Evolutionary conservation across 1,139 yeast genomes (phyloP), one percentile per base, ranked within the genome.

Genomic region (Debaryomyces robertsiae): DNA sequence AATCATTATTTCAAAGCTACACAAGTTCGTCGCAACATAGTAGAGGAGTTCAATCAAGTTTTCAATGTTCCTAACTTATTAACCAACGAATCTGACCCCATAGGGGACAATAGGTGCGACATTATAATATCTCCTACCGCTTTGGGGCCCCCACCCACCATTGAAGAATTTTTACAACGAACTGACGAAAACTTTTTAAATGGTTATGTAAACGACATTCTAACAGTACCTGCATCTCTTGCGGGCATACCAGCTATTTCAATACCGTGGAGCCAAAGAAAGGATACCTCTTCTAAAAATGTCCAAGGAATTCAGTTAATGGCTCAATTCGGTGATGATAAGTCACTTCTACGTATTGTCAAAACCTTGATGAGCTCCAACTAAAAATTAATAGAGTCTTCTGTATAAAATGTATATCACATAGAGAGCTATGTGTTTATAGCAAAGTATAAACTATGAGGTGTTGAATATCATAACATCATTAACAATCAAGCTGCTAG

Each of bases 241-340:
- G 95, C 96, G 0, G 98, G 98, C 0, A 63, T 93, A 3, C 99
- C 99, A 1, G 79, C 95, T 0, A 73, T 91, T 9, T 77, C 85
- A 0, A 65, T 91, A 2, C 98, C 98, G 1, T 74, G 68, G 54
- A 61, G 56, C 11, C 48, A 46, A 6, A 54, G 58, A 2, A 60
- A 62, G 2, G 48, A 58, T 9, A 17, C 4, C 6, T 19, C 25
- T 6, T 9, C 32, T 13, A 6, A 15, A 3, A 9, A 27, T 14
- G 36, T 36, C 9, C 77, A 81, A 0, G 77, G 87, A 1, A 68
- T 93, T 27, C 98, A 94, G 57, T 53, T 93, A 2, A 77, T 83
- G 56, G 96, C 93, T 1, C 98, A 91, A 59, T 86, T 69, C 56
- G 98, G 96, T 5, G 84, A 85, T 50, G 98, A 94, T 57, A 53